Percentiles rank a stretch among this genome's conserved stretches.
Evolutionary conservation across 345 rosid species (phyloP).

Genomic region (Bruguiera sexangula): DNA sequence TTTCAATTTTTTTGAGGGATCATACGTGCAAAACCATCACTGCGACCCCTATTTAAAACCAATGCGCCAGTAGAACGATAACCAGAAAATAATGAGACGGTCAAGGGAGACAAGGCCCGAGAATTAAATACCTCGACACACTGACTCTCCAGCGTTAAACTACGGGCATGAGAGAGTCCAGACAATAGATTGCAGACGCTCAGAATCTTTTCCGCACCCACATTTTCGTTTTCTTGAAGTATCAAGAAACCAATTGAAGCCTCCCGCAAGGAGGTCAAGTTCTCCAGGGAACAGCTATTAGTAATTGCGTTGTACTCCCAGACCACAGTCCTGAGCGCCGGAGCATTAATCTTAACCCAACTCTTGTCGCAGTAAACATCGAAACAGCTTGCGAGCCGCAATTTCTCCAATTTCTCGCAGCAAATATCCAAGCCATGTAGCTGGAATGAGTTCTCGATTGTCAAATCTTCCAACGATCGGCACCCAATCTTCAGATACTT

Average conservation of each 20-base stretch:
- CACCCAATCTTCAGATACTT: constrained; percentile 57
- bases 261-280: constrained; percentile 38
- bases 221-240: constrained; percentile 36
- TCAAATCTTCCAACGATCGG: constrained; percentile 47
- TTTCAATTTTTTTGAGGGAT: no score
- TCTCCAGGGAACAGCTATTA: constrained; percentile 34
- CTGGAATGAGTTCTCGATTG: constrained; percentile 50
- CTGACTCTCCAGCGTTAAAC: constrained; percentile 51
- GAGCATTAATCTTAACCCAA: constrained; percentile 53
- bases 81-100: no score
- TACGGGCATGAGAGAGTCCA: constrained; percentile 40
- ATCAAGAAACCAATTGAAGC: constrained; percentile 48
- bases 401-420: constrained; percentile 38
- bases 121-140: constrained; percentile 55
- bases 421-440: constrained; percentile 51
- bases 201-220: constrained; percentile 30
- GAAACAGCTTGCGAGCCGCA: constrained; percentile 58
- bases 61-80: no score
- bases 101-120: no score
- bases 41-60: no score
- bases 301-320: constrained; percentile 60
- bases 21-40: no score
- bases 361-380: constrained; percentile 39
- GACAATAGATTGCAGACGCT: constrained; percentile 48
- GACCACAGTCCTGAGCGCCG: constrained; percentile 32